Evolutionary conservation across 2,329 filamentous ascomycete genomes (phyloP).

Genomic region (Colletotrichum sp.): DNA sequence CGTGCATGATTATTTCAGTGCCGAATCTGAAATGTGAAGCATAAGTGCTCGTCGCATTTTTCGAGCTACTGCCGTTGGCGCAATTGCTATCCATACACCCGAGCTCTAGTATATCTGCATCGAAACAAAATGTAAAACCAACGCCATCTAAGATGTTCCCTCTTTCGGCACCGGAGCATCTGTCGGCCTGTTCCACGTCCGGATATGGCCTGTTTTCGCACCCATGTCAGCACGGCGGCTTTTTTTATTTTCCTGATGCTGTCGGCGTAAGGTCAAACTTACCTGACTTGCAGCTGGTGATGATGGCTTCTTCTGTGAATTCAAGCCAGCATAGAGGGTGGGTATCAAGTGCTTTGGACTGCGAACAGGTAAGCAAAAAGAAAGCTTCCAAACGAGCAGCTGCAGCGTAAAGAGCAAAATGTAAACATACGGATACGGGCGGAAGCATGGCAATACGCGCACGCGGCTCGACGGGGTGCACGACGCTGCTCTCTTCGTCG

Average conservation of each 20-base stretch:
- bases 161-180: slow-evolving; percentile 22
- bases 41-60: not conserved
- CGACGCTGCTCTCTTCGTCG: slow-evolving; percentile 61
- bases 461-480: slow-evolving; percentile 85
- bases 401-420: not conserved
- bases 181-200: slow-evolving; percentile 72
- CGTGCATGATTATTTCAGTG: not conserved
- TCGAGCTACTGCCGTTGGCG: not conserved
- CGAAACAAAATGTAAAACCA: not conserved
- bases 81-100: not conserved
- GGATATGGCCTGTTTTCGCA: slow-evolving; percentile 65
- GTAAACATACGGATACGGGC: slow-evolving; percentile 74
- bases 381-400: not conserved
- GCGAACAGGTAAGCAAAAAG: slow-evolving; percentile 17
- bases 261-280: slow-evolving; percentile 40
- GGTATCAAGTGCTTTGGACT: slow-evolving; percentile 83
- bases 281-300: slow-evolving; percentile 93
- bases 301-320: slow-evolving; percentile 93
- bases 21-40: not conserved
- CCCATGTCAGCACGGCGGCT: not conserved
- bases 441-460: slow-evolving; percentile 84
- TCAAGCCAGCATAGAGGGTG: slow-evolving; percentile 89
- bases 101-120: not conserved
- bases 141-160: slow-evolving; percentile 8
- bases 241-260: not conserved